Evolutionary conservation across 2,329 filamentous ascomycete genomes (phyloP), one percentile per base, ranked within the genome.

Genomic region (Taxawa tesnikishii): DNA sequence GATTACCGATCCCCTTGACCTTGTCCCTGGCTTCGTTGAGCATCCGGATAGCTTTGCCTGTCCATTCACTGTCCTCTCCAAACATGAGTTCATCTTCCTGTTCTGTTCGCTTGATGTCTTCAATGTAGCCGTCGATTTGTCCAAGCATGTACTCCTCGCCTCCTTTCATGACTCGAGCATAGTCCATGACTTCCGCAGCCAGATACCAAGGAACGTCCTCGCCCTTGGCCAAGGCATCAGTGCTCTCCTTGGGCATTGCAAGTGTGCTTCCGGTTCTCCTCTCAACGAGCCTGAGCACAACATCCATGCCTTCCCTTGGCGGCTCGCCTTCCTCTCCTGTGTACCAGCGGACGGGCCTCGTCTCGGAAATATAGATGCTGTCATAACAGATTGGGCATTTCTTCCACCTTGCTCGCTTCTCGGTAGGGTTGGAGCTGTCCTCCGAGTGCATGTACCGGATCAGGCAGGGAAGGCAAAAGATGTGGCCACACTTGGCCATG

Each of bases 331-430:
- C 87, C 56, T 94, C 85, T 1, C 85, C 88, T 24, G 73, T 73
- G 47, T 94, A 94, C 69, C 90, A 94, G 29, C 87, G 73, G 14
- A 94, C 87, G 2, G 90, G 85, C 29, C 83, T 70, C 14, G 82
- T 83, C 41, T 98, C 90, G 6, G 83, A 79, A n/a, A 87, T 69
- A 51, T 90, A 93, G n/a, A 98, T 74, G 29, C 73, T 77, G 54
- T 98, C 90, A 62, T 83, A 90, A 54, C 90, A 98, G 19, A 98
- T 87, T 0, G 90, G 88, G 45, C 90, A 98, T 53, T 93, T 94
- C 62, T 93, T 93, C 73, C 83, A 94, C 33, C 80, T 70, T 17
- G 79, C 65, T 46, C 73, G 78, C 58, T 79, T 87, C 40, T 79
- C 76, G 2, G 62, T 43, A 7, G 71, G 62, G 36, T 67, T 69